These are phyloP conservation scores for Solanum medicagineum DNA, from an alignment of 257 asterid species.

Conservation along the genomic window DNA sequence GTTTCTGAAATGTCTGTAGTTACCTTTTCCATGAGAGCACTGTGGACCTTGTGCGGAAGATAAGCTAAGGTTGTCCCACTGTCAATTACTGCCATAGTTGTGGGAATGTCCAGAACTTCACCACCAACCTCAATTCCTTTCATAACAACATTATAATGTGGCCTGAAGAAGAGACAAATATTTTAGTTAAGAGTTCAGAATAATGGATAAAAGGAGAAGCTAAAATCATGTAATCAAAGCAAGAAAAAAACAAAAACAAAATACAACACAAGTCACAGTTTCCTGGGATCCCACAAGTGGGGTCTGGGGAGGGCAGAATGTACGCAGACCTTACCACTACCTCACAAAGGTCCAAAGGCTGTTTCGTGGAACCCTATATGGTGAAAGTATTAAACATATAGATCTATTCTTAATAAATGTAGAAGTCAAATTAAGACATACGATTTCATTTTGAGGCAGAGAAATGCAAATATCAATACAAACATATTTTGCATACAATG, in stretches of 20 bases:
- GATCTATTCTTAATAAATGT: not conserved
- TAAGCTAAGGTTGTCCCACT: constrained; percentile 95
- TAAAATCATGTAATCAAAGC: not conserved
- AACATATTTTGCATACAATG: not conserved
- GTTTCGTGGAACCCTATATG: not conserved
- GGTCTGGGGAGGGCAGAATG: too few relatives aligned
- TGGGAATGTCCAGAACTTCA: constrained; percentile 41
- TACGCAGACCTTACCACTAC: too few relatives aligned
- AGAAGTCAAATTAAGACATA: not conserved
- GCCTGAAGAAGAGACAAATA: constrained; percentile 25
- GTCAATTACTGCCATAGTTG: constrained; percentile 69
- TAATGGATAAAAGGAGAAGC: not conserved
- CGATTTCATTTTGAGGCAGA: not conserved
- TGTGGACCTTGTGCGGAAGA: constrained; percentile 62
- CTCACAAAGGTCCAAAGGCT: too few relatives aligned
- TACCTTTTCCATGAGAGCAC: constrained; percentile 41
- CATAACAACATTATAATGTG: constrained; percentile 62
- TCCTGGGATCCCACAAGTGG: not conserved
- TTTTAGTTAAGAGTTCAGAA: not conserved
- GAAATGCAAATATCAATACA: not conserved
- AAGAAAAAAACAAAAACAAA: not conserved
- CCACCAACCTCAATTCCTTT: constrained; percentile 79
- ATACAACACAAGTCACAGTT: not conserved
- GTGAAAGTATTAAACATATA: not conserved
- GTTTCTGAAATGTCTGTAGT: constrained; percentile 4